A percentile compares a stretch with the other conserved stretches of the same genome.
Evolutionary conservation across 1,284 basidiomycete genomes (phyloP).

Genomic region (Leccinum subfulvum): DNA sequence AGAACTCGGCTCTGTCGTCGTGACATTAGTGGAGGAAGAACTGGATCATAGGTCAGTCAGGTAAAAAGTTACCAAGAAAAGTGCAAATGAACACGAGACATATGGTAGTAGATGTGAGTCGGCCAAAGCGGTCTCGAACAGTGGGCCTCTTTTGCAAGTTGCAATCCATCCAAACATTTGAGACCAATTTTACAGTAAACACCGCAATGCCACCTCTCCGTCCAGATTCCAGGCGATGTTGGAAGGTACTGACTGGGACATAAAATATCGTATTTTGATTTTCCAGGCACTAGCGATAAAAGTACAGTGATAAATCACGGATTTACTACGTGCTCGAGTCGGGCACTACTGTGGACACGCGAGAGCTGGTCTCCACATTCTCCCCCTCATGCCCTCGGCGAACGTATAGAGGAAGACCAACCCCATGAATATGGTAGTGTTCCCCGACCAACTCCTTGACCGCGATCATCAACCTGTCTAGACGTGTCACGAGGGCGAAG

Average conservation of each 20-base stretch:
- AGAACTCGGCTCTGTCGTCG: neutral
- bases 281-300: neutral
- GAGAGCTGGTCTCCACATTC: conserved; percentile 18
- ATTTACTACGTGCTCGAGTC: neutral
- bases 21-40: neutral
- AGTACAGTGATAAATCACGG: neutral
- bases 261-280: no score
- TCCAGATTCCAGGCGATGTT: neutral
- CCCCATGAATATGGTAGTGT: conserved; percentile 73
- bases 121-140: no score
- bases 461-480: conserved; percentile 74
- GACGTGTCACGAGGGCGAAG: conserved; percentile 61
- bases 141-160: no score
- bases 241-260: no score
- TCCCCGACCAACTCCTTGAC: conserved; percentile 80
- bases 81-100: conserved; percentile 11
- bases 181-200: neutral
- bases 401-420: conserved; percentile 41
- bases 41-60: conserved; percentile 10
- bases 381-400: conserved; percentile 11
- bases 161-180: neutral
- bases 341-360: conserved; percentile 2
- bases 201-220: neutral
- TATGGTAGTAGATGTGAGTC: no score
- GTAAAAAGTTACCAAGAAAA: neutral